Evolutionary conservation across 495 filamentous ascomycete species (phyloP), one percentile per base, ranked within the genome.

Genomic region (Talaromyces stipitatus): DNA sequence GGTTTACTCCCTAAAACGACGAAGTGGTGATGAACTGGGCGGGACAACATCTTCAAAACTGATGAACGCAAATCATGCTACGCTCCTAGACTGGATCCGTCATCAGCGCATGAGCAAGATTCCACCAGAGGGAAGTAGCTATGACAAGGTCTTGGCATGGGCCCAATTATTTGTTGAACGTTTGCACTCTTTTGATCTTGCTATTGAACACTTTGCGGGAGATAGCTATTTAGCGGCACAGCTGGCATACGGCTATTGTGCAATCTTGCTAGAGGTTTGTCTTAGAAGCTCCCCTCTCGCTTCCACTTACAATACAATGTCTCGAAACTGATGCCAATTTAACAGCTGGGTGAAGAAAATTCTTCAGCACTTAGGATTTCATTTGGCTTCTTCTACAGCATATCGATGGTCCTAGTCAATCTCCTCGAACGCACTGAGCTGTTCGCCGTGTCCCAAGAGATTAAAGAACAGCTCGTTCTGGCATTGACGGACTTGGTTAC

Each of bases 381-480:
- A 2, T 73, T 73, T n/a, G 66, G 65, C 10, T 70, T 73, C 56
- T 71, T 73, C 59, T 70, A 68, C 55, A 61, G 64, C 50, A 68
- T 62, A 32, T 73, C 70, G 0, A 54, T 62, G n/a, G 57, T 58
- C 7, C 56, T 73, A 11, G 69, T 64, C 2, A 71, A 71, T 38
- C 61, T 73, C 9, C 58, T 73, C 16, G 66, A 69, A 45, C 66
- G 70, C 1, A 62, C 65, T 1, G 68, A 71, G 60, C 54, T 73
- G 16, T 73, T 73, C 52, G 33, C 51, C 3, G 67, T 71, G 26
- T 73, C 70, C 3, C 64, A 67, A 30, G 66, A 68, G n/a, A 73
- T 71, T 62, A 73, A 71, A 56, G 70, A 73, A 32, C 70, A 73
- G 60, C 63, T 73, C 1, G 60, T 71, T 11, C 60, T 73, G 0